Conservation (phyloP, 2,329 filamentous ascomycete species). For the Colletotrichum sp. region DNA sequence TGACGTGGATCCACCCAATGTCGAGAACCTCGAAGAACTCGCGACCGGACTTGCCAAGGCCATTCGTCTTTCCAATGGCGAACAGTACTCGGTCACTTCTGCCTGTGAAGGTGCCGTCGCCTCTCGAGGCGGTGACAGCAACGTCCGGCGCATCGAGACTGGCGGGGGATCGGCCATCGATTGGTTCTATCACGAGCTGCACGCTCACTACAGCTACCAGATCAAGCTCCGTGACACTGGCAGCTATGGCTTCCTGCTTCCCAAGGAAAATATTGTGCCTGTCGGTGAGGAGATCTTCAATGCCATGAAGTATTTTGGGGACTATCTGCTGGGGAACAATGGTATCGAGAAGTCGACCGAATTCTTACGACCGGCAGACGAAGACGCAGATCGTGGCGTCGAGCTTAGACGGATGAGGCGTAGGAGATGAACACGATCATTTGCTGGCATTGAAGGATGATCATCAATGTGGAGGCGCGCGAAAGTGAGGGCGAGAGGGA, state of each 20-base stretch:
- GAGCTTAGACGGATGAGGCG: constrained; percentile 36
- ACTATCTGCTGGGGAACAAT: constrained; percentile 76
- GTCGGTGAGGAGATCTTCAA: constrained; percentile 88
- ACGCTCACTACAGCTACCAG: constrained; percentile 87
- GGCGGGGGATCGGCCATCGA: constrained; percentile 88
- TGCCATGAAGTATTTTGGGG: constrained; percentile 82
- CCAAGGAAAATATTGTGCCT: constrained; percentile 84
- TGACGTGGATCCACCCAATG: constrained; percentile 75
- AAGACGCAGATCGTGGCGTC: constrained; percentile 13
- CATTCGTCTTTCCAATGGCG: constrained; percentile 79
- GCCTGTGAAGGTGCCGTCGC: constrained; percentile 82
- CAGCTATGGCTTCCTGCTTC: constrained; percentile 91
- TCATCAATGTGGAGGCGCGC: neutral
- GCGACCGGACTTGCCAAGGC: constrained; percentile 88
- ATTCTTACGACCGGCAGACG: neutral
- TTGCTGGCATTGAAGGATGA: neutral
- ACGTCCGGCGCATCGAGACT: constrained; percentile 61
- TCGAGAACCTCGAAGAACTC: constrained; percentile 92
- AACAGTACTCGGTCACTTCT: constrained; percentile 78
- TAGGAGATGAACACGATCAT: constrained; percentile 24
- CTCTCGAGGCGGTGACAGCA: constrained; percentile 33
- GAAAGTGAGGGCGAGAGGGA: neutral
- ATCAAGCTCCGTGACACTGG: constrained; percentile 93
- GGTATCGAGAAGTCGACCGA: constrained; percentile 56
- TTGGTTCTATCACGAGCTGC: constrained; percentile 91